These are phyloP conservation scores for Drechslera avenae DNA, from an alignment of 2,329 filamentous ascomycete species.

Conservation along the genomic window DNA sequence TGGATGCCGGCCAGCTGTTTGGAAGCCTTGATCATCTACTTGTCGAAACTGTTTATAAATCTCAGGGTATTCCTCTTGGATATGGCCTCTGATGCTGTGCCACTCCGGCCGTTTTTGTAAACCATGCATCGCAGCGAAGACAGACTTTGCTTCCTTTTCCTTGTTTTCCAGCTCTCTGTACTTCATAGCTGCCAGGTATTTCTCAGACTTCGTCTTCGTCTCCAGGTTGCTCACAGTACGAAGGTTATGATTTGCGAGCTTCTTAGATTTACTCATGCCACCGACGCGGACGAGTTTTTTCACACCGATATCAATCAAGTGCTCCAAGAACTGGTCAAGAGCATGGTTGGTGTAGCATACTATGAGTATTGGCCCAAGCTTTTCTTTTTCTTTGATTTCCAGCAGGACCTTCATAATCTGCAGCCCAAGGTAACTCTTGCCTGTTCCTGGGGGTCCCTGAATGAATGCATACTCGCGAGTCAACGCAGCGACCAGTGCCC, in stretches of 20 bases:
- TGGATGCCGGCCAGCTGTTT: constrained; percentile 26
- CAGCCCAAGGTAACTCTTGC: constrained; percentile 67
- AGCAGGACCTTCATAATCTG: constrained; percentile 63
- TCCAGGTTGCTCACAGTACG: constrained; percentile 31
- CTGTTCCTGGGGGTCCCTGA: constrained; percentile 73
- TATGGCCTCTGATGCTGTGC: constrained; percentile 21
- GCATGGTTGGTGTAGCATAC: constrained; percentile 60
- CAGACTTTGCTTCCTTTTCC: constrained; percentile 5
- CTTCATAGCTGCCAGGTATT: constrained; percentile 9
- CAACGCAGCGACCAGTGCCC: constrained; percentile 60
- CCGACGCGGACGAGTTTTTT: constrained; percentile 66
- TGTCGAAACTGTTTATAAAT: constrained; percentile 29
- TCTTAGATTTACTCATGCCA: constrained; percentile 60
- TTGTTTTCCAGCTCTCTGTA: constrained; percentile 22
- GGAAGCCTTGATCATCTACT: constrained; percentile 24
- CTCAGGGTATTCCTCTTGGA: constrained; percentile 14
- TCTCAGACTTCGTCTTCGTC: constrained; percentile 27
- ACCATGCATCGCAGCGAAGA: constrained; percentile 15
- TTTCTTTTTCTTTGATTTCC: constrained; percentile 44
- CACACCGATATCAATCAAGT: constrained; percentile 58
- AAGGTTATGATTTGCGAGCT: constrained; percentile 59
- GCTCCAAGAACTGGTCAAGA: constrained; percentile 64
- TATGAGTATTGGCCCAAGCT: constrained; percentile 54
- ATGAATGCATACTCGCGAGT: constrained; percentile 63
- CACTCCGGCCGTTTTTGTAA: constrained; percentile 20